Conservation (phyloP, 164 flowering plant genomes). For the Aristolochia californica region DNA sequence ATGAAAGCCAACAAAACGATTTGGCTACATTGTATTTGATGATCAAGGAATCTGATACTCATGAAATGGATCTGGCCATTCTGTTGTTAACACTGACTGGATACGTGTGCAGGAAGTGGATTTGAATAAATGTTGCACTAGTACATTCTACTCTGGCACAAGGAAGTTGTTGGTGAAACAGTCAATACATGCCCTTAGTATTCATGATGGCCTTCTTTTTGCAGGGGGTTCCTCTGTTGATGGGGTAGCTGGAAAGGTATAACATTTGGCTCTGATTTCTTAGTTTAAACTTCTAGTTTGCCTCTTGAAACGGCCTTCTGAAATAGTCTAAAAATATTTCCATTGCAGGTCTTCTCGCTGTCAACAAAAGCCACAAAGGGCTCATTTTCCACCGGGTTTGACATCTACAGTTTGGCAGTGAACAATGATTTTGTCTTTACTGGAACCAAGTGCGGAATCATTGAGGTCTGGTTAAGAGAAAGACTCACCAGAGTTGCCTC, state of each 20-base stretch:
- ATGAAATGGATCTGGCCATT: background rate
- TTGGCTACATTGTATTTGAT: background rate
- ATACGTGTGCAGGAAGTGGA: conserved; percentile 45
- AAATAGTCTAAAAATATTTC: background rate
- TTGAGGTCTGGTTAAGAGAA: conserved; percentile 65
- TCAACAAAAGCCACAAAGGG: conserved; percentile 35
- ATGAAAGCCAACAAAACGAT: background rate
- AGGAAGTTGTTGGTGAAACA: conserved; percentile 60
- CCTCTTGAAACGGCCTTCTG: background rate
- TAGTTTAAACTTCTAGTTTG: background rate
- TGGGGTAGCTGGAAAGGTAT: conserved; percentile 69
- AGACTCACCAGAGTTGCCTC: conserved; percentile 36
- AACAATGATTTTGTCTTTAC: conserved; percentile 53
- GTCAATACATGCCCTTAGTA: conserved; percentile 31
- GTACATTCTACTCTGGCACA: conserved; percentile 48
- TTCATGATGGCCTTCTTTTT: conserved; percentile 33
- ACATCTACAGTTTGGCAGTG: conserved; percentile 32
- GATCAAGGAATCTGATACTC: background rate
- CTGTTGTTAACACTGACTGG: background rate
- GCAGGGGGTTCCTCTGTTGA: conserved; percentile 65
- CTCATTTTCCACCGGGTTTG: conserved; percentile 35
- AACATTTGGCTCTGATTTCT: background rate
- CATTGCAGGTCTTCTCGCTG: conserved; percentile 46
- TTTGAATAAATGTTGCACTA: conserved; percentile 26
- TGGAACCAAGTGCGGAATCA: conserved; percentile 46